A percentile compares a stretch with the other conserved stretches of the same genome.
phyloP scores from a whole-genome alignment of 2,329 filamentous ascomycete genomes.

The Aspergillus uvarum region DNA sequence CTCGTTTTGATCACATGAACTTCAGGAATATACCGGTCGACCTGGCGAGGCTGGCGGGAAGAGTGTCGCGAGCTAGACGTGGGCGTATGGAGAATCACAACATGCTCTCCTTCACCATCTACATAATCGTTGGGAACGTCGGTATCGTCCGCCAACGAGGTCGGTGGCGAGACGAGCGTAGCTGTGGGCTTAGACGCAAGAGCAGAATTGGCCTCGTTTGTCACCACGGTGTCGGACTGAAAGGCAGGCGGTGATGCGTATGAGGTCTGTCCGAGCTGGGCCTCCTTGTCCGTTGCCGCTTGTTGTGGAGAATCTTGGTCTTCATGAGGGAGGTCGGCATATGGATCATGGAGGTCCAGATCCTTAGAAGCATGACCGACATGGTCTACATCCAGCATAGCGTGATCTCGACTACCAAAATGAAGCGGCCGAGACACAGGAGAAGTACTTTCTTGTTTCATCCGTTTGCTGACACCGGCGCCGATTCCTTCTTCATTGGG shows the following conservation, averaged over 20 bases:
- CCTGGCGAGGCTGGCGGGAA: constrained; percentile 45
- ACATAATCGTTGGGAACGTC: constrained; percentile 36
- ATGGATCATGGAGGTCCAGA: constrained; percentile 7
- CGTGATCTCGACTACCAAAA: constrained; percentile 21
- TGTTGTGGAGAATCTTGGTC: constrained; percentile 14
- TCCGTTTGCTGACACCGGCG: constrained; percentile 30
- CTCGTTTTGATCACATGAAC: constrained; percentile 23
- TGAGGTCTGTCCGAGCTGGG: constrained; percentile 25
- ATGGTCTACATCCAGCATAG: constrained; percentile 11
- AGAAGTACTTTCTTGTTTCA: constrained; percentile 37
- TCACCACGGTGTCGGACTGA: constrained; percentile 34
- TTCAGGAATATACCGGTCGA: constrained; percentile 42
- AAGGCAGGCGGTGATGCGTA: constrained; percentile 42
- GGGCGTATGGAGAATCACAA: constrained; percentile 35
- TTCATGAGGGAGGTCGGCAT: constrained; percentile 1
- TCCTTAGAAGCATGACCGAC: constrained; percentile 15
- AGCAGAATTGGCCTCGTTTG: constrained; percentile 29
- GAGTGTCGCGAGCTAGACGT: constrained; percentile 45
- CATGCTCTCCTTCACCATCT: constrained; percentile 32
- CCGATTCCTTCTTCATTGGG: constrained; percentile 42
- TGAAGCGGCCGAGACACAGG: constrained; percentile 25
- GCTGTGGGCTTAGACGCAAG: constrained; percentile 34
- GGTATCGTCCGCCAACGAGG: constrained; percentile 44
- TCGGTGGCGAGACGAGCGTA: constrained; percentile 47
- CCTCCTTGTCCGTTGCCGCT: constrained; percentile 21